Base-by-base conservation (phyloP, 2,329 filamentous ascomycete species). In the Tolypocladium inflatum region DNA sequence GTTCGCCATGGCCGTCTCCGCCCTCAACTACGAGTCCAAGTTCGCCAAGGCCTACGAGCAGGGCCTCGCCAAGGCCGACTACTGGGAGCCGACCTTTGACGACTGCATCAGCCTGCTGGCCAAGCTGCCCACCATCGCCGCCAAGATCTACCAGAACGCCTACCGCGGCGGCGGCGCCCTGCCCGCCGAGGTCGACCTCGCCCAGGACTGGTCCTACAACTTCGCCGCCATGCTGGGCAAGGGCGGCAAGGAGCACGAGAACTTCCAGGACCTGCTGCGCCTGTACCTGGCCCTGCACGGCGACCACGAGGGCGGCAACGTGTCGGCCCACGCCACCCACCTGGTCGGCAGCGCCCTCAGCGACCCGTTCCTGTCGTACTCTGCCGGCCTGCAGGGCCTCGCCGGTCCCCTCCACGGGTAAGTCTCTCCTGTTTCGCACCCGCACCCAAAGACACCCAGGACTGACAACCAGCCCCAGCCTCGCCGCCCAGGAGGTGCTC, bases 31-130 rank as follows among this genome's bases (percentile, higher is more conserved):
- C 73, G 91, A 91, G 66, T 96, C 91, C 67, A 85, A 88, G 69
- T 99, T 99, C 66, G 94, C 93, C 63, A 92, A 91, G 76, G 89
- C 89, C 23, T 99, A 99, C 74, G 93, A 92, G 74, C 78, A 88
- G 66, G 94, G 94, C 41, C 77, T 97, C 64, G 89, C 87, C 82
- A 99, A 97, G 81, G 90, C 91, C 56, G 91, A 97, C 66, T 97
- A 97, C 84, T 99, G 94, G 94, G 94, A 97, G 78, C 91, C 93
- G 17, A 96, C 91, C 51, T 97, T 96, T 70, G 93, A 97, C 71
- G 94, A 99, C 78, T 87, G 84, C 73, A 96, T 99, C 73, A 90
- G 88, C 54, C 82, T 99, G 62, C 83, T 99, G 58, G 94, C 93
- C 62, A 99, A 99, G 81, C 87, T 99, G 57, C 94, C 94, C 62